Evolutionary conservation across 306 rosid species (phyloP).

Genomic region (Herpetospermum pedunculosum): DNA sequence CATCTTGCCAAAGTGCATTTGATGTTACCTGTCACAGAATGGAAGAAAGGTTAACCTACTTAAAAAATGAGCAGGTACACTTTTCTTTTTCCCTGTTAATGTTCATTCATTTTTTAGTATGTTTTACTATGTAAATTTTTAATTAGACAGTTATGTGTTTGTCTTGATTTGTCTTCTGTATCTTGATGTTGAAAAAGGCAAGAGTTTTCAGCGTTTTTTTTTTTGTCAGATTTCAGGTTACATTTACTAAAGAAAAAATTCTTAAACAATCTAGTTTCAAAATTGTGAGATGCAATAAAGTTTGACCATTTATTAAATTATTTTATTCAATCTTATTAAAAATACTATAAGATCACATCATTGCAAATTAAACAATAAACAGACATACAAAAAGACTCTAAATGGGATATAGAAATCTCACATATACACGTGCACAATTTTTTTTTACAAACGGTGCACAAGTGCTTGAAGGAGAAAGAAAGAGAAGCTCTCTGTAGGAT

Average conservation of each 20-base stretch:
- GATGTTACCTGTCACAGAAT: constrained; percentile 61
- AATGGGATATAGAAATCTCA: no score
- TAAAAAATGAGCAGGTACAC: constrained; percentile 61
- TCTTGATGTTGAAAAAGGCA: background rate
- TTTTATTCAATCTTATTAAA: background rate
- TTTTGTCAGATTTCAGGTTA: background rate
- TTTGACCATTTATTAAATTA: background rate
- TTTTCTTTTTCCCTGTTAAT: background rate
- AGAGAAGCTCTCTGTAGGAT: no score
- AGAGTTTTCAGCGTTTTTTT: background rate
- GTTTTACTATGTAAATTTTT: background rate
- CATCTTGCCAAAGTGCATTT: constrained; percentile 72
- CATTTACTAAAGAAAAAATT: background rate
- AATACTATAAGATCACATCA: background rate
- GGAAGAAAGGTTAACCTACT: constrained; percentile 75
- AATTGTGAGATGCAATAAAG: background rate
- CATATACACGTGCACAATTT: no score
- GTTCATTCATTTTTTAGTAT: background rate
- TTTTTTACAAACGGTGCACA: no score
- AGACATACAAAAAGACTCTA: no score
- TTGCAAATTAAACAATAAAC: background rate
- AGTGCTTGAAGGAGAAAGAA: no score
- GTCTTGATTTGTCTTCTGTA: background rate
- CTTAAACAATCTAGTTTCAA: background rate
- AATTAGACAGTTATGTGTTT: background rate